Evolutionary conservation across 441 rosid genomes (phyloP).

Genomic region (Corymbia citriodora): DNA sequence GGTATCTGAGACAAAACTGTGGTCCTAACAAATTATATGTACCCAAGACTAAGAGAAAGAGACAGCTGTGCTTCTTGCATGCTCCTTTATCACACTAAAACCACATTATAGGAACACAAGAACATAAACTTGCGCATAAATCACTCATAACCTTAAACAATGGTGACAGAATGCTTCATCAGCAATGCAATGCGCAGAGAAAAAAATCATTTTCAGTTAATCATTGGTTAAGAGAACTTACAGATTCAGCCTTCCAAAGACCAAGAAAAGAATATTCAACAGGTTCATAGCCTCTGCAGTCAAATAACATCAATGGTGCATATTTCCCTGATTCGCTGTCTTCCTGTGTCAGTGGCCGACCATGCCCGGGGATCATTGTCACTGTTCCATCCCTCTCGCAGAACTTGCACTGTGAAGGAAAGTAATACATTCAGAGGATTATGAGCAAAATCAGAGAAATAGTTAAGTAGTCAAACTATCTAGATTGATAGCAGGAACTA

Average conservation of each 20-base stretch:
- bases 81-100: not conserved
- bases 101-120: not conserved
- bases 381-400: conserved; percentile 83
- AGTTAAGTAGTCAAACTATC: not conserved
- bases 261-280: conserved; percentile 52
- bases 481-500: not conserved
- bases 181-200: not conserved
- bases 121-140: not conserved
- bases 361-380: conserved; percentile 68
- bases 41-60: not conserved
- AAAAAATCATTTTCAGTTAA: not conserved
- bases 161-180: not conserved
- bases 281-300: conserved; percentile 85
- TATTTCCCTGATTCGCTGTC: conserved; percentile 49
- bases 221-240: conserved; percentile 32
- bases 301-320: conserved; percentile 78
- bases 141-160: not conserved
- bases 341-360: conserved; percentile 55
- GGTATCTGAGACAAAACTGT: not conserved
- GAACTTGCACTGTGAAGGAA: conserved; percentile 64
- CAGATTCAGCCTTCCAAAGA: conserved; percentile 84
- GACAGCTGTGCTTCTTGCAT: not conserved
- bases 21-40: not conserved
- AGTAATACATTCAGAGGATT: not conserved
- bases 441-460: not conserved